Percentiles rank a stretch among this genome's conserved stretches.
Evolutionary conservation across 2,329 filamentous ascomycete species (phyloP).

Genomic region (Diplocarpon rosae): DNA sequence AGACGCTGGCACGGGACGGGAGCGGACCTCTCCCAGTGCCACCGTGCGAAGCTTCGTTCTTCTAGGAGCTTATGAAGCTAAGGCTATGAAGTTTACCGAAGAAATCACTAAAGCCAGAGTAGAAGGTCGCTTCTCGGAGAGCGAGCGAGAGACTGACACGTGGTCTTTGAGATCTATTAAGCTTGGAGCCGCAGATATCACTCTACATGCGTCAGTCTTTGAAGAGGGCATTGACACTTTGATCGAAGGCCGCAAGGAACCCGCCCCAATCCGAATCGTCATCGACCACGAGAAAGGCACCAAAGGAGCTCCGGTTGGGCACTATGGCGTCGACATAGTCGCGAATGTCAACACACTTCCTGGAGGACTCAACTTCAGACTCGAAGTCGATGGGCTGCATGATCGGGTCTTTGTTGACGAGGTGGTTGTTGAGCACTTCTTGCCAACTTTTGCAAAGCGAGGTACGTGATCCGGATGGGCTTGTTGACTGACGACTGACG

Average conservation of each 20-base stretch:
- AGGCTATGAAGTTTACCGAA: conserved; percentile 65
- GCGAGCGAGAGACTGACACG: conserved; percentile 67
- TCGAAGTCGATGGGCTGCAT: conserved; percentile 53
- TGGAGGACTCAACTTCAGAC: conserved; percentile 40
- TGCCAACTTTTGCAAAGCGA: conserved; percentile 64
- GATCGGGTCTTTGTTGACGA: conserved; percentile 66
- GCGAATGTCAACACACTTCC: conserved; percentile 46
- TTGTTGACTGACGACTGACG: conserved; percentile 26
- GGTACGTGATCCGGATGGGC: conserved; percentile 36
- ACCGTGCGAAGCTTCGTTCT: conserved; percentile 61
- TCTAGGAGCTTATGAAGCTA: conserved; percentile 66
- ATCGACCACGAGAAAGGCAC: conserved; percentile 58
- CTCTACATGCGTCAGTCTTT: conserved; percentile 56
- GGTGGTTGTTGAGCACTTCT: conserved; percentile 59
- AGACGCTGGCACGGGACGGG: conserved; percentile 38
- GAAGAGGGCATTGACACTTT: conserved; percentile 56
- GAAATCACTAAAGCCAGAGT: conserved; percentile 79
- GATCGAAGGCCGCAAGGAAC: conserved; percentile 52
- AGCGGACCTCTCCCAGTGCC: conserved; percentile 37
- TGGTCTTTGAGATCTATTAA: conserved; percentile 70
- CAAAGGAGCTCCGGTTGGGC: conserved; percentile 53
- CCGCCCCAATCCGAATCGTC: conserved; percentile 61
- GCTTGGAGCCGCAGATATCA: conserved; percentile 48
- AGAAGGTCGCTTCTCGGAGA: conserved; percentile 72
- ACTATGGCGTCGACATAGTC: conserved; percentile 61